Base-by-base conservation (phyloP, 2,329 filamentous ascomycete genomes). In the Aspergillus cejpii region DNA sequence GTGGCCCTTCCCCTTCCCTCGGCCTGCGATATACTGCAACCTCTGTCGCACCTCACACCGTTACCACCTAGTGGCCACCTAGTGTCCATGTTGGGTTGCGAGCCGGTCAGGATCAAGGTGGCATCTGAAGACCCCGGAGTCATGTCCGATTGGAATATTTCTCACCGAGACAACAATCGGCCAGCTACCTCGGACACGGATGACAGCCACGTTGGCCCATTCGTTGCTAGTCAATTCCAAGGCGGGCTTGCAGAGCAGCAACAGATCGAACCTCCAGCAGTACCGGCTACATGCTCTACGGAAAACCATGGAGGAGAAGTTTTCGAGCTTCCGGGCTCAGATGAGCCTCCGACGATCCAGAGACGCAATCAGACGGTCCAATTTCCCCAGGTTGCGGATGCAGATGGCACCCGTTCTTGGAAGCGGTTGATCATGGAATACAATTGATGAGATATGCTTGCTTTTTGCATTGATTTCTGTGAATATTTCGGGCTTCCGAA, bases 391-490 rank as follows among this genome's bases (percentile, higher is more conserved):
- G 56, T 64, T 38, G 52, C 48, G 19, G 63, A 65, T 41, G 50
- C 47, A 15, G 54, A 63, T 12, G 63, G 63, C 7, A 44, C 49
- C 19, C 59, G 63, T 17, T 62, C 56, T 21, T 69, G 63, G 60
- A 59, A 55, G 47, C 55, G 66, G 19, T 53, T 61, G 34, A 58
- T 67, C 37, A 48, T 67, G 8, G 65, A 69, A 43, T 69, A 67
- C 47, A 59, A 50, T 29, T 68, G 52, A 54, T 38, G n/a, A 14
- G 23, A 15, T 24, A 28, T 33, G 27, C 19, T 40, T 49, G 41
- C 38, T 12, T 37, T 47, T 47, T 34, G 31, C 14, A 43, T 45
- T 29, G 7, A 39, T 41, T 42, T 39, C 19, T 44, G 39, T 47
- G 23, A 21, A 39, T 37, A 31, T 38, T 39, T 34, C 33, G 17